These are phyloP conservation scores for Boletus patriciae DNA, from an alignment of 768 basidiomycete genomes.

Conservation along the genomic window DNA sequence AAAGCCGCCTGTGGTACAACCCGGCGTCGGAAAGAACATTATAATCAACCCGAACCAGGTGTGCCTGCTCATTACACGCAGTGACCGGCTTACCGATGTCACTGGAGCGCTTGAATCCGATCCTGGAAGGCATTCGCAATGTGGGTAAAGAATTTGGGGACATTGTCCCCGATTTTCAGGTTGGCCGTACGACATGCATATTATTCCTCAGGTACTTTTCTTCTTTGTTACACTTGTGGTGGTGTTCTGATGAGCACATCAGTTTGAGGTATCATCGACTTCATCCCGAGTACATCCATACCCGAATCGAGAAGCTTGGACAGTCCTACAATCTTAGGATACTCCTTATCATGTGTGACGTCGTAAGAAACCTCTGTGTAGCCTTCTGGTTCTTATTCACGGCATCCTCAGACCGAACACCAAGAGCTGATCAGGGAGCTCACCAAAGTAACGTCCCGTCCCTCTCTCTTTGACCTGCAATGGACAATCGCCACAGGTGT, in stretches of 20 bases:
- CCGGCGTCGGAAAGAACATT: constrained; percentile 63
- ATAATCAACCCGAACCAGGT: constrained; percentile 64
- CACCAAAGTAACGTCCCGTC: constrained; percentile 60
- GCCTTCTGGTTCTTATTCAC: background rate
- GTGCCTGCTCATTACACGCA: background rate
- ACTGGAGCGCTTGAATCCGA: constrained; percentile 76
- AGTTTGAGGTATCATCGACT: constrained; percentile 94
- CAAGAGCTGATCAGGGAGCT: constrained; percentile 89
- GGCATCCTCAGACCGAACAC: constrained; percentile 72
- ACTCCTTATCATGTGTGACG: constrained; percentile 86
- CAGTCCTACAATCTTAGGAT: constrained; percentile 80
- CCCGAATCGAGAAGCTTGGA: constrained; percentile 84
- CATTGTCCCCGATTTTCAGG: constrained; percentile 92
- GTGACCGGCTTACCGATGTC: background rate
- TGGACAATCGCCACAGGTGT: constrained; percentile 47
- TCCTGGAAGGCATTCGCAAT: constrained; percentile 84
- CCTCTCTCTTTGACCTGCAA: constrained; percentile 3
- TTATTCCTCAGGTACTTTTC: constrained; percentile 77
- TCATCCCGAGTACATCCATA: constrained; percentile 95
- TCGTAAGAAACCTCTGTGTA: constrained; percentile 54
- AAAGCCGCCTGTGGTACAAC: constrained; percentile 60
- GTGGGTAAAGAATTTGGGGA: constrained; percentile 95
- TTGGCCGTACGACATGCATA: constrained; percentile 90
- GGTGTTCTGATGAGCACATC: background rate
- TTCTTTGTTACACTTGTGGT: background rate